Evolutionary conservation across 73 alveolate species (phyloP), one percentile per base, ranked within the genome.

Genomic region (Paramecium caudatum): DNA sequence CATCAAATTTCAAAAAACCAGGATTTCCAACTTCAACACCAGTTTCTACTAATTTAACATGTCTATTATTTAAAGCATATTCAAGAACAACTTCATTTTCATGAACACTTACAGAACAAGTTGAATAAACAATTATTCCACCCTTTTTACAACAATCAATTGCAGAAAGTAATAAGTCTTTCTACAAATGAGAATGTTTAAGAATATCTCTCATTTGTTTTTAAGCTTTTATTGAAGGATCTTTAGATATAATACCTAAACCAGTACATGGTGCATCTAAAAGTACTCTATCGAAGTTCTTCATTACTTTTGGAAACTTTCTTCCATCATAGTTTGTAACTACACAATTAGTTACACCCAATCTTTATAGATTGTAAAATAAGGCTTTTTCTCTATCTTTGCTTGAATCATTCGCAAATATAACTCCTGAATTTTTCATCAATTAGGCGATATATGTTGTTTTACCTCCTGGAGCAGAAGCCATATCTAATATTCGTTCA

Each of bases 221-320:
- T 49, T 82, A 82, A 80, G 97, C 99, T 95, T 98, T 98, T 27
- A 98, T 98, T 4, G 99, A 95, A 9, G 99, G 99, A 87, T 98
- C 99, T 82, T 98, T 93, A 69, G 99, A 92, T 49, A 98, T 98
- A 84, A 98, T 99, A 30, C 99, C 99, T 39, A 97, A 91, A 90
- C 99, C 99, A 15, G 99, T 91, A 94, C 99, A 98, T 1, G 99
- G 99, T 1, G 99, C 99, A 80, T 98, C 99, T 34, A 98, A 95
- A 34, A 98, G 91, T 33, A 95, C 99, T 92, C 99, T 95, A 85
- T 98, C 99, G 68, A 98, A 95, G 43, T 96, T 95, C 39, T 94
- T 96, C 91, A 95, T 91, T 61, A 93, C 93, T 91, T 96, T 94
- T 9, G 98, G 95, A 46, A 96, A 90, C 82, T 97, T 96, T 90